A percentile compares a stretch with the other conserved stretches of the same genome.
Conservation (phyloP, 1,139 yeast species). For the Candida pseudoviswanathii region DNA sequence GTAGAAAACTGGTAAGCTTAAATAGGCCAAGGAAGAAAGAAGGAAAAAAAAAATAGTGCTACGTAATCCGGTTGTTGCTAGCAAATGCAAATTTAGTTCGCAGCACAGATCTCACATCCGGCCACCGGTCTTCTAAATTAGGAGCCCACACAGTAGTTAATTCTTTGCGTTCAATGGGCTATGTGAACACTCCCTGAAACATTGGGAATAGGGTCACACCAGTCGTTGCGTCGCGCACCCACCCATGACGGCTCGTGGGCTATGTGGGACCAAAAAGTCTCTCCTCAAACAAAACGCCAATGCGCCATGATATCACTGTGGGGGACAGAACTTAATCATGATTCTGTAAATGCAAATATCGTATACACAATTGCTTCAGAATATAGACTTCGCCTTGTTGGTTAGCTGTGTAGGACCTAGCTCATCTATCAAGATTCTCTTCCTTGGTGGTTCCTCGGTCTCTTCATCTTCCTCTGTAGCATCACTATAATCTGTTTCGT, state of each 20-base stretch:
- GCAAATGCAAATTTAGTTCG: background rate
- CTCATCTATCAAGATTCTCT: constrained; percentile 17
- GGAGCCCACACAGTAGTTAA: too few species aligned
- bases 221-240: too few species aligned
- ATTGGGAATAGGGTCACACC: too few species aligned
- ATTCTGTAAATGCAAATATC: background rate
- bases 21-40: background rate
- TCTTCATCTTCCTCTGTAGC: constrained; percentile 16
- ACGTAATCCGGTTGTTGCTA: background rate
- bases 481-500: constrained; percentile 30
- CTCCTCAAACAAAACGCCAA: background rate
- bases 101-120: background rate
- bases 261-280: background rate
- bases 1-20: background rate
- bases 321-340: background rate
- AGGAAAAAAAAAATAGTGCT: background rate
- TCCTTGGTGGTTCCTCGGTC: constrained; percentile 10
- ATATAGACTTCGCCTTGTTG: constrained; percentile 38
- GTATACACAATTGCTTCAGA: constrained; percentile 17
- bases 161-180: too few species aligned
- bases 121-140: background rate
- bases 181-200: too few species aligned
- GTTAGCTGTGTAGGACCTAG: constrained; percentile 41
- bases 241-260: too few species aligned
- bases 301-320: background rate